Base-by-base conservation (phyloP, 495 filamentous ascomycete genomes). In the Penicillium taxi region DNA sequence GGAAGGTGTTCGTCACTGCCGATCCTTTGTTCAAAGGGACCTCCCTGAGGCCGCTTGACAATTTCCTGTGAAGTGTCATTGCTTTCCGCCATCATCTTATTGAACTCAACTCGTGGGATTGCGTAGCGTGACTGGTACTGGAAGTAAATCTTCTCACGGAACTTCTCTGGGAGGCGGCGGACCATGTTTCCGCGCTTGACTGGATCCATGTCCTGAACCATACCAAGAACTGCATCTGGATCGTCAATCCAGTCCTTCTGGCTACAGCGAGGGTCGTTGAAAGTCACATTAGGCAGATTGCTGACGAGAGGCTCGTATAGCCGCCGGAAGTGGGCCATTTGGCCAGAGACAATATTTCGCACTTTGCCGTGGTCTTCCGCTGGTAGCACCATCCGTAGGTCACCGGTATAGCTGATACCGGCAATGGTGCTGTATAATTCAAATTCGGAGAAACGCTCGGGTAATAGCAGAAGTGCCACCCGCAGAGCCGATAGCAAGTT, bases 281-380 rank as follows among this genome's bases (percentile, higher is more conserved):
- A 95, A 8, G 62, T 60, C 26, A 96, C 77, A 44, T 96, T 98
- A 11, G 91, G 91, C 8, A 98, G 74, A 20, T 82, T 84, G 37
- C 84, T 80, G 37, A 98, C 84, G 23, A 96, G 72, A 1, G 90
- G 90, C 17, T 78, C 75, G 55, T 98, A 98, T 0, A 98, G 71
- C 2, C 83, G 77, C 13, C 91, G 75, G 70, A 98, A 96, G 56
- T 94, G 86, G 20, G 80, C 61, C 58, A 96, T 80, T 56, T 98
- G 93, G 47, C 86, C 79, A 13, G 76, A 77, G 12, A 98, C 88
- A 45, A 98, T 98, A 55, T 96, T 96, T 42, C 71, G 70, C 26
- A 98, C 85, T 59, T 98, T 98, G 43, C 78, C 72, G n/a, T 82
- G 85, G 51, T 96, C 86, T 59, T 98, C 91, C 2, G 84, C 81